Evolutionary conservation across 106 monocot species (phyloP), one percentile per base, ranked within the genome.

Genomic region (Acorus calamus): DNA sequence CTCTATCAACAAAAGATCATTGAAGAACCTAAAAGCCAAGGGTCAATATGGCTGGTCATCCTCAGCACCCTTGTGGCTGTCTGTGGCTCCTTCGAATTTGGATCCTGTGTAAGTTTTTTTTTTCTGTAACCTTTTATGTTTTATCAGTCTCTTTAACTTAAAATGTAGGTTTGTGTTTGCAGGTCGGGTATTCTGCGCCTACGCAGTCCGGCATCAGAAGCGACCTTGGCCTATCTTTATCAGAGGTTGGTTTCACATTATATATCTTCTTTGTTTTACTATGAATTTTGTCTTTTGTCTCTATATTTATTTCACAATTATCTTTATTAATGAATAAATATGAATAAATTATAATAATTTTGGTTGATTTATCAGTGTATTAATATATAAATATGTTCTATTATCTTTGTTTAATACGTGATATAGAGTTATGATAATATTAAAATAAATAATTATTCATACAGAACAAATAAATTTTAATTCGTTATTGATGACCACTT

Each of bases 81-180:
- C 12, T 77, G 69, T 42, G 87, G 87, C 6, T 77, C 87, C 8
- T 87, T 87, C 61, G 79, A 77, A 49, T 87, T 80, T 55, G 87
- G 87, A 9, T 49, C 64, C 3, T 79, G 77, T 60, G 83, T 87
- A 64, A 69, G 87, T 67, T 61, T 50, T 7, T 11, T 4, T 9
- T 45, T 55, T 71, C n/a, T 53, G 44, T 3, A 53, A 44, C 42
- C 2, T 52, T 28, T 28, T 28, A 0, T 28, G 28, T 28, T 28
- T n/a, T 28, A 28, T 28, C 28, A 28, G 28, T 28, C 28, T 28
- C 28, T 28, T 28, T 1, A 28, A 28, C 0, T 28, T 28, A 59
- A 47, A 56, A 49, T 9, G 11, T 5, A 10, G 11, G 41, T 57
- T 49, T 47, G 47, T 48, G 11, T 11, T 45, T 76, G 60, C 58